Percentiles rank a stretch among this genome's conserved stretches.
Conservation (phyloP, 2,329 filamentous ascomycete genomes). For the Sordariomycetes sp. region DNA sequence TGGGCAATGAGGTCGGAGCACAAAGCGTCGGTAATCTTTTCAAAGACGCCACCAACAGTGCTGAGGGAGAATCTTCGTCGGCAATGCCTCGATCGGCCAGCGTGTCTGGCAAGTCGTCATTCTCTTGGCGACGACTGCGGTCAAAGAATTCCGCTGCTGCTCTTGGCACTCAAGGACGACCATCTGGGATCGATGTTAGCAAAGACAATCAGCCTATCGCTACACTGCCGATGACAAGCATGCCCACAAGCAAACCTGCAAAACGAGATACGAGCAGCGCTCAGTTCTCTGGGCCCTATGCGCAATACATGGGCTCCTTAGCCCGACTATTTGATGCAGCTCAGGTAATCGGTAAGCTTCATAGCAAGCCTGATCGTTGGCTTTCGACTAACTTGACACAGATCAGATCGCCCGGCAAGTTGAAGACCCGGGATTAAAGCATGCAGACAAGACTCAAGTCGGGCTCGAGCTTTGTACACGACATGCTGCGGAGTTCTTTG, state of each 20-base stretch:
- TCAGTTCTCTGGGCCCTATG: slow-evolving; percentile 74
- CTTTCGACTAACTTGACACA: slow-evolving; percentile 22
- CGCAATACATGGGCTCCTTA: slow-evolving; percentile 83
- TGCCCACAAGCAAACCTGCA: slow-evolving; percentile 55
- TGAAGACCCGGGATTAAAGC: slow-evolving; percentile 84
- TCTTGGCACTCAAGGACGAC: slow-evolving; percentile 25
- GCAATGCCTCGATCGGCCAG: slow-evolving; percentile 47
- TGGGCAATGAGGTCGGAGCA: slow-evolving; percentile 88
- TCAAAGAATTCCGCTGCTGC: slow-evolving; percentile 75
- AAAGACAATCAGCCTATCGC: slow-evolving; percentile 46
- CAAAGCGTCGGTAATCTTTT: slow-evolving; percentile 66
- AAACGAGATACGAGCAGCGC: slow-evolving; percentile 63
- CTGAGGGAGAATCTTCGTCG: slow-evolving; percentile 33
- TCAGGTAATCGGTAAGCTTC: slow-evolving; percentile 85
- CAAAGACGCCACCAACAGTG: slow-evolving; percentile 50
- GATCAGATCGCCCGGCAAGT: slow-evolving; percentile 95
- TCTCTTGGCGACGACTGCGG: slow-evolving; percentile 83
- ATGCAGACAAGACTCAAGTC: slow-evolving; percentile 89
- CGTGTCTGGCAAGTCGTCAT: slow-evolving; percentile 61
- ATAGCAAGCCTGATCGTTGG: slow-evolving; percentile 14
- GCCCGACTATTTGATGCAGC: slow-evolving; percentile 88
- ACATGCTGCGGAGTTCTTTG: slow-evolving; percentile 95
- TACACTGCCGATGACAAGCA: slow-evolving; percentile 67
- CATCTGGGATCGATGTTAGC: slow-evolving; percentile 9
- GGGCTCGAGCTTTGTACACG: slow-evolving; percentile 88